Percentiles rank a stretch among this genome's conserved stretches.
These are phyloP conservation scores for Bullera alba DNA, from an alignment of 768 basidiomycete genomes.

Conservation along the genomic window DNA sequence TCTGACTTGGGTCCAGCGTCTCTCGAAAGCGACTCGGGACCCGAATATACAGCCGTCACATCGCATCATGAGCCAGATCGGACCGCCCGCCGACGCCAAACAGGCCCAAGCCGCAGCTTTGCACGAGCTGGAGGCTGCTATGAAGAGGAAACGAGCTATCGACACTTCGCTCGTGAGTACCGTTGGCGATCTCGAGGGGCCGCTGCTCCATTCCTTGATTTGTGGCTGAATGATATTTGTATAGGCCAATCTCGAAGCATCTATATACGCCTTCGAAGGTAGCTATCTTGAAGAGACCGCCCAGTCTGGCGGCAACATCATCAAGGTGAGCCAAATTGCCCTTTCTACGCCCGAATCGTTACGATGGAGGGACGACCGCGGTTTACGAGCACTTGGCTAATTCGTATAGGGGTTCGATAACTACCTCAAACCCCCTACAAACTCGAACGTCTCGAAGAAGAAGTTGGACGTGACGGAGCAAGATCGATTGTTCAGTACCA, in stretches of 20 bases:
- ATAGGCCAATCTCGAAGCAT: constrained; percentile 46
- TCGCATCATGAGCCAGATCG: constrained; percentile 31
- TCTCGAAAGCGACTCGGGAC: too few relatives aligned
- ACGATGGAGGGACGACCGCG: background rate
- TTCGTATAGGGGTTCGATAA: constrained; percentile 45
- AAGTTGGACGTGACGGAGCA: constrained; percentile 33
- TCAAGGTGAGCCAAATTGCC: constrained; percentile 42
- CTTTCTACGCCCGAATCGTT: too few relatives aligned
- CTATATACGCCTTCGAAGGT: constrained; percentile 48
- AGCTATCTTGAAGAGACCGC: constrained; percentile 47
- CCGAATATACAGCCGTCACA: too few relatives aligned
- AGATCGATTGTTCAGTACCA: constrained; percentile 46
- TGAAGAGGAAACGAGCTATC: constrained; percentile 28
- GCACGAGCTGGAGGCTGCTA: constrained; percentile 34
- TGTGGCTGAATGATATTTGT: too few relatives aligned
- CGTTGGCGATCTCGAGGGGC: background rate
- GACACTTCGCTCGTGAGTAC: constrained; percentile 24
- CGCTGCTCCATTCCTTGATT: background rate
- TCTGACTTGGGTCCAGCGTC: too few relatives aligned
- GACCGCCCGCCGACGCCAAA: constrained; percentile 41
- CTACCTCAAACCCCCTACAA: constrained; percentile 44
- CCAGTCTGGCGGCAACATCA: constrained; percentile 47
- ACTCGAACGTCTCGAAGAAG: constrained; percentile 26
- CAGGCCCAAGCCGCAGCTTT: constrained; percentile 39
- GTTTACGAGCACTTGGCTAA: background rate